These are phyloP conservation scores for Trichoderma sp. DNA, from an alignment of 2,329 filamentous ascomycete genomes.

Conservation along the genomic window DNA sequence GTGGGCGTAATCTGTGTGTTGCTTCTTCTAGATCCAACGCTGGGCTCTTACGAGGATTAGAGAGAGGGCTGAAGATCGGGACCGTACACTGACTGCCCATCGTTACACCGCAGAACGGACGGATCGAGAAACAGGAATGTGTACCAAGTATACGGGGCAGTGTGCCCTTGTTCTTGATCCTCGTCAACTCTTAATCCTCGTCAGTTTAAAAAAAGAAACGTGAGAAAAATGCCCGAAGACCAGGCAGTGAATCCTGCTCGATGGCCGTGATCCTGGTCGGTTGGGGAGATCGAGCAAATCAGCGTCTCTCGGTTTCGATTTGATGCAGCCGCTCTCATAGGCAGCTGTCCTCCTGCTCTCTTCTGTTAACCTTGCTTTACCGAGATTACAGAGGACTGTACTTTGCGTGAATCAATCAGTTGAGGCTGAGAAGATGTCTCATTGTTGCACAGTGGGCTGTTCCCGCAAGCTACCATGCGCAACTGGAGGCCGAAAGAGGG, in stretches of 20 bases:
- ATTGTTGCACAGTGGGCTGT: background rate
- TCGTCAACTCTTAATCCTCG: background rate
- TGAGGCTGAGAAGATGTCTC: background rate
- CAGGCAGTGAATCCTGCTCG: background rate
- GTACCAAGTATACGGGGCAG: background rate
- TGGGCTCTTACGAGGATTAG: background rate
- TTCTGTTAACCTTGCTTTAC: background rate
- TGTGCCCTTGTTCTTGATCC: background rate
- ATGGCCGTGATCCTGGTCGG: background rate
- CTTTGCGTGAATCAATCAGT: background rate
- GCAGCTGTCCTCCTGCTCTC: no score
- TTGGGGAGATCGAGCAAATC: background rate
- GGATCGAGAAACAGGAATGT: background rate
- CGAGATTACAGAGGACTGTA: background rate
- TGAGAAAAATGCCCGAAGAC: background rate
- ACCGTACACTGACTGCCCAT: background rate
- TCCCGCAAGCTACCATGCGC: background rate
- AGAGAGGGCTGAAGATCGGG: background rate
- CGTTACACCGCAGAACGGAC: background rate
- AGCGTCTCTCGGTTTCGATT: background rate
- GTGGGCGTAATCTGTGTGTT: background rate
- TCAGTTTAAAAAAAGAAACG: background rate
- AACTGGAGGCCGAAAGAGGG: background rate
- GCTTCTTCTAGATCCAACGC: background rate
- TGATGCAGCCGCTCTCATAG: background rate